Evolutionary conservation across 768 basidiomycete species (phyloP).

Genomic region (Psilocybe cyanescens): DNA sequence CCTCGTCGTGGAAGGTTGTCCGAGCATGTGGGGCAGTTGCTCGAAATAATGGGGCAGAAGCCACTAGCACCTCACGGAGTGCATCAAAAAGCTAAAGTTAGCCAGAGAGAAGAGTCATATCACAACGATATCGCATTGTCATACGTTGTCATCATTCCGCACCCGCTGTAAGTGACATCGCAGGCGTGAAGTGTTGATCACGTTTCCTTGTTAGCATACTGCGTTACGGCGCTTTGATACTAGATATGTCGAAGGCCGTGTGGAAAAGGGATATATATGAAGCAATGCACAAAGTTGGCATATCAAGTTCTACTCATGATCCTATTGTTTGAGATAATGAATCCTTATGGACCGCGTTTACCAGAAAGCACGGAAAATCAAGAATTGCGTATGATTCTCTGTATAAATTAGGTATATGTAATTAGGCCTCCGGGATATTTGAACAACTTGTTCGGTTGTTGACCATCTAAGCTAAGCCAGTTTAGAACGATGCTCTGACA

Average conservation of each 20-base stretch:
- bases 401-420: neutral
- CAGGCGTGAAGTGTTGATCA: neutral
- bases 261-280: conserved; percentile 3
- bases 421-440: neutral
- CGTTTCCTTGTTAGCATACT: conserved; percentile 1
- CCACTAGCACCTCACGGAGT: conserved; percentile 6
- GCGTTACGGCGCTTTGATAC: conserved; percentile 10
- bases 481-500: too few species aligned
- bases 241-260: conserved; percentile 2
- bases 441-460: neutral
- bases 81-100: conserved; percentile 11
- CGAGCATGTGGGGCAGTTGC: conserved; percentile 15
- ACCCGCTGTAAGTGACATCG: neutral
- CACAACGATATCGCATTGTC: neutral
- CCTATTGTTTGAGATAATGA: neutral
- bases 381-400: neutral
- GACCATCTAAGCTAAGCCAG: too few species aligned
- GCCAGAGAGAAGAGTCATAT: neutral
- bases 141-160: conserved; percentile 1
- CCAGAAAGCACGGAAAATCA: neutral
- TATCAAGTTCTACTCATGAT: neutral
- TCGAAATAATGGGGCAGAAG: conserved; percentile 10
- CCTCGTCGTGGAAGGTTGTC: conserved; percentile 7
- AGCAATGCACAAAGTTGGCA: neutral
- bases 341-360: neutral